A percentile compares a stretch with the other conserved stretches of the same genome.
Evolutionary conservation across 2,329 filamentous ascomycete species (phyloP).

Genomic region (Cryphonectria nitschkei): DNA sequence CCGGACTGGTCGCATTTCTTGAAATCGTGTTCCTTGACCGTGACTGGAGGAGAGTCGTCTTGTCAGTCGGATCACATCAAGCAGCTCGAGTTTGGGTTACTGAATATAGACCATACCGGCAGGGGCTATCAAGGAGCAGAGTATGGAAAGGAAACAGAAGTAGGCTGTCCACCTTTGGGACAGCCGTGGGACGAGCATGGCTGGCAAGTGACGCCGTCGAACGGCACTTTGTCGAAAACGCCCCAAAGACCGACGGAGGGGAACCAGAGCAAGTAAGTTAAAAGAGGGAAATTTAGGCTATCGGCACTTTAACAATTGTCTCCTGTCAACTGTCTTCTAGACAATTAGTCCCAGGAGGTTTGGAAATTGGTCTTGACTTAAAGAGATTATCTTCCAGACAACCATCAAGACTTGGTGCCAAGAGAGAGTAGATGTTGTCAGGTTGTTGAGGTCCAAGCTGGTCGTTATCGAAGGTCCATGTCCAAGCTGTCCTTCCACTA

Average conservation of each 20-base stretch:
- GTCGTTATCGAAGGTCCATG: conserved; percentile 13
- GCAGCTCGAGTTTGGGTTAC: background rate
- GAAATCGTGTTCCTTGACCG: conserved; percentile 95
- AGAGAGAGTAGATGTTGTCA: background rate
- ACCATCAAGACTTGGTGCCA: conserved; percentile 5
- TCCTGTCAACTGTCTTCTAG: conserved; percentile 26
- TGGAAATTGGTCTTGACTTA: conserved; percentile 22
- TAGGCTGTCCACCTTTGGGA: conserved; percentile 68
- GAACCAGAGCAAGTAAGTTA: background rate
- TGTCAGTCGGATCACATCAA: conserved; percentile 10
- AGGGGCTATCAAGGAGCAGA: conserved; percentile 65
- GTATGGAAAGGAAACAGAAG: conserved; percentile 60
- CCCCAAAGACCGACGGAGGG: conserved; percentile 11
- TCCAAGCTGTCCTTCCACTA: conserved; percentile 18
- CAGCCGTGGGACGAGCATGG: conserved; percentile 37
- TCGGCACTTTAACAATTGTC: conserved; percentile 32
- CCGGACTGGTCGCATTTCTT: conserved; percentile 95
- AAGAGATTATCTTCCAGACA: conserved; percentile 25
- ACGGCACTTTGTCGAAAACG: conserved; percentile 18
- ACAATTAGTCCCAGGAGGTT: conserved; percentile 17
- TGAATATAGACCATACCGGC: conserved; percentile 56
- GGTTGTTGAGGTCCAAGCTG: conserved; percentile 23
- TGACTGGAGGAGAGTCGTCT: conserved; percentile 52
- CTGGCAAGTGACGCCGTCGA: conserved; percentile 22
- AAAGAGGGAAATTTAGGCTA: conserved; percentile 16